Percentiles rank a stretch among this genome's conserved stretches.
These are phyloP conservation scores for Scheffersomyces stipitis DNA, from an alignment of 805 yeast genomes.

Conservation along the genomic window DNA sequence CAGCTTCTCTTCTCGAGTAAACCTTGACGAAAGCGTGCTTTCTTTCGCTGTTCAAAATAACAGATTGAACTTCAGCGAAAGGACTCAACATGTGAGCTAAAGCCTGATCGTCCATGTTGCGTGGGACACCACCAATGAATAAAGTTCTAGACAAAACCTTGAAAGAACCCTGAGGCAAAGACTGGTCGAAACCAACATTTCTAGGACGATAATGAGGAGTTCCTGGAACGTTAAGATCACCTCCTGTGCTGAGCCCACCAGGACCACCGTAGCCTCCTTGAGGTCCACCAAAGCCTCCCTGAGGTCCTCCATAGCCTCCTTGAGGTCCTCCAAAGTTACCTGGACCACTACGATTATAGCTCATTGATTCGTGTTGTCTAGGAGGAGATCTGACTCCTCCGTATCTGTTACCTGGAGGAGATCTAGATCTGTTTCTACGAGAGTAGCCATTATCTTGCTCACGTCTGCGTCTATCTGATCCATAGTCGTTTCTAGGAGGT, in stretches of 20 bases:
- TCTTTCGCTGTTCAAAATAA: constrained; percentile 81
- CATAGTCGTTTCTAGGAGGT: constrained; percentile 14
- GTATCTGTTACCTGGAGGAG: constrained; percentile 37
- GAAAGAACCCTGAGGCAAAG: constrained; percentile 73
- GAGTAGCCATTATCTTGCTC: constrained; percentile 35
- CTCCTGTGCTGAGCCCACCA: too few species aligned
- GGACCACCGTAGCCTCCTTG: constrained; percentile 14
- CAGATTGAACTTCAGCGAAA: constrained; percentile 88
- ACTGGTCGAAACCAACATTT: constrained; percentile 66
- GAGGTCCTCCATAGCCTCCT: constrained; percentile 17
- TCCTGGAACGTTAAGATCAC: constrained; percentile 68
- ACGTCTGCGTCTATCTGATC: constrained; percentile 30
- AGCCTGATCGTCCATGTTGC: constrained; percentile 72
- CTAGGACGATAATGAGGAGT: constrained; percentile 77
- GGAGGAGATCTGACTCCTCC: constrained; percentile 29
- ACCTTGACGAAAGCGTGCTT: constrained; percentile 96
- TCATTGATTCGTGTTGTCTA: constrained; percentile 7
- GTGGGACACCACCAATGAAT: constrained; percentile 92
- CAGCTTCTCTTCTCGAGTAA: constrained; percentile 89
- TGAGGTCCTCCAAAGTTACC: constrained; percentile 3
- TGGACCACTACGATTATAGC: neutral
- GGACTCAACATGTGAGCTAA: constrained; percentile 73
- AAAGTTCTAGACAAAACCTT: constrained; percentile 87
- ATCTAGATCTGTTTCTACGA: constrained; percentile 55
- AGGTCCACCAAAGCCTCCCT: constrained; percentile 19